phyloP scores from a whole-genome alignment of 805 yeast genomes.

The Saccharomyces eubayanus region DNA sequence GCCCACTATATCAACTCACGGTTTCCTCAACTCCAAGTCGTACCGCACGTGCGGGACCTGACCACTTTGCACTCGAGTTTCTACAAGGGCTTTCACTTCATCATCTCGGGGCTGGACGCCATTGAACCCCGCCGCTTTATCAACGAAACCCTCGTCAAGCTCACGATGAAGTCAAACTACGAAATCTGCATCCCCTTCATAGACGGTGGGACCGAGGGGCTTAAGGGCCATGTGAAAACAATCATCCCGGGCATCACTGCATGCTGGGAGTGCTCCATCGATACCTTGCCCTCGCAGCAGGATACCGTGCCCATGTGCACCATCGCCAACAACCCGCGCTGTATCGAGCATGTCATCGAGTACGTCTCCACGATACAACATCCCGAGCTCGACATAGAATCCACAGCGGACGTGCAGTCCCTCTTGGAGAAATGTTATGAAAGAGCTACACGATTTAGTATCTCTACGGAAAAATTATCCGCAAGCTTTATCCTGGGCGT shows the following conservation, averaged over 20 bases:
- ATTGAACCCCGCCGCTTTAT: slow-evolving; percentile 90
- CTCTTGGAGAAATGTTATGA: slow-evolving; percentile 44
- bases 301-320: slow-evolving; percentile 82
- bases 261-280: slow-evolving; percentile 87
- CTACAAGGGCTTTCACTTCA: slow-evolving; percentile 58
- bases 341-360: slow-evolving; percentile 91
- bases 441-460: slow-evolving; percentile 59
- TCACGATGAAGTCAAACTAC: slow-evolving; percentile 48
- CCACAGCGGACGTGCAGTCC: slow-evolving; percentile 56
- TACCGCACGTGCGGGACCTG: slow-evolving; percentile 57
- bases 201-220: slow-evolving; percentile 95
- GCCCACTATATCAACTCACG: slow-evolving; percentile 47
- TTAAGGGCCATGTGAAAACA: slow-evolving; percentile 82
- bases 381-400: slow-evolving; percentile 61
- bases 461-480: slow-evolving; percentile 56
- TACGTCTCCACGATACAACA: slow-evolving; percentile 77
- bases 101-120: slow-evolving; percentile 83
- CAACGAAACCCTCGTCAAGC: slow-evolving; percentile 54
- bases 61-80: slow-evolving; percentile 55
- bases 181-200: slow-evolving; percentile 55
- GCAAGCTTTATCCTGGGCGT: slow-evolving; percentile 71
- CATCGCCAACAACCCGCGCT: slow-evolving; percentile 85
- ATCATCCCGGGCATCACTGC: slow-evolving; percentile 79
- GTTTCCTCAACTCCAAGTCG: slow-evolving; percentile 26
- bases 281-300: slow-evolving; percentile 50